Base-by-base conservation (phyloP, 192 early-diverging fungal species). In the Spinellus fusiger region DNA sequence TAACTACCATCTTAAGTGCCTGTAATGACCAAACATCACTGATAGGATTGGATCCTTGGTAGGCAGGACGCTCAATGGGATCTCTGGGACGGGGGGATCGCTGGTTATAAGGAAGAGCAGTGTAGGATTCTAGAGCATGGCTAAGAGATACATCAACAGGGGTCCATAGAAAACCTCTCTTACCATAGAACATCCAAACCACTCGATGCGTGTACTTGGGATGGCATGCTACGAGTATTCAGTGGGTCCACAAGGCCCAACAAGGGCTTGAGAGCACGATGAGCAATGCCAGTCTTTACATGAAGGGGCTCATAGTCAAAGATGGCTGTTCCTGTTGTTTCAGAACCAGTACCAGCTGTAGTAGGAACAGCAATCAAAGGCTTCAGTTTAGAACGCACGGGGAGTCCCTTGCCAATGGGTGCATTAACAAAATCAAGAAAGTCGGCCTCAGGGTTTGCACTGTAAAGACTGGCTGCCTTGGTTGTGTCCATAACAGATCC, bases 41-140 rank as follows among this genome's bases (percentile, higher is more conserved):
- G 74, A 95, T 95, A 5, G 93, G 93, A 70, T 95, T 95, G 37
- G 91, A 84, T 23, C 93, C 93, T 73, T 95, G 91, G 73, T 95
- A 95, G 1, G 93, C 91, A 8, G 93, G 93, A 50, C 93, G 84
- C 38, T 82, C 70, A 15, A 89, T 81, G 33, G 93, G 93, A 71
- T 92, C 91, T 38, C 68, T 60, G 13, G 93, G 93, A 16, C 90
- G 82, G 40, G 86, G 86, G 1, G 84, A 83, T 27, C 93, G 84
- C 69, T 84, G 61, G 51, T 85, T 70, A 70, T 89, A 95, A 2
- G 93, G 93, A 38, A 95, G 78, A 1, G 93, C 93, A 6, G 93
- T 95, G 66, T 95, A 95, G 0, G 90, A 92, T 69, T 95, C 93
- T 31, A 95, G 77, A 20, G 93, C 88, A 61, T 95, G 93, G 76